Evolutionary conservation across 2,329 filamentous ascomycete species (phyloP).

Genomic region (Verticillium longisporum): DNA sequence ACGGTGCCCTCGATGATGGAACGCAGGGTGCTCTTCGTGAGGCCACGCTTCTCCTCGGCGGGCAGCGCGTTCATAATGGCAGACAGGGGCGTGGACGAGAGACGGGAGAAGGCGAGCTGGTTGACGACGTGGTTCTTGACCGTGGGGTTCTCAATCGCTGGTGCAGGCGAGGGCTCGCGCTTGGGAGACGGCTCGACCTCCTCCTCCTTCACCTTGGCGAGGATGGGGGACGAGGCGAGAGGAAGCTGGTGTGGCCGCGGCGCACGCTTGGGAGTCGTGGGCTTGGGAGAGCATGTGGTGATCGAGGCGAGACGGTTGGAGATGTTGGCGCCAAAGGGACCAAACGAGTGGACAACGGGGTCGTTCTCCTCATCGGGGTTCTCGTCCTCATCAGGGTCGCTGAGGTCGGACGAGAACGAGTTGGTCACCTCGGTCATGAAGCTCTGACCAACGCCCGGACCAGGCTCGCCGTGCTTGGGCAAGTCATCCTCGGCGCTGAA

Average conservation of each 20-base stretch:
- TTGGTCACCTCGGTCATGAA: constrained; percentile 43
- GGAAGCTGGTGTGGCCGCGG: neutral
- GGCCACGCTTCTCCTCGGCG: constrained; percentile 48
- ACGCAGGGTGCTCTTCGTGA: constrained; percentile 60
- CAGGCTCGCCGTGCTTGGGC: constrained; percentile 29
- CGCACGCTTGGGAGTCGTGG: neutral
- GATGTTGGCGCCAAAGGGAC: constrained; percentile 80
- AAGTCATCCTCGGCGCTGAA: constrained; percentile 24
- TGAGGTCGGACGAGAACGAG: constrained; percentile 52
- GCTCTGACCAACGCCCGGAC: constrained; percentile 28
- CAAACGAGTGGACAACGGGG: constrained; percentile 85
- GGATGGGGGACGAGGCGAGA: neutral
- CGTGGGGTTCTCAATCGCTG: constrained; percentile 20
- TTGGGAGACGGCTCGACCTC: constrained; percentile 5
- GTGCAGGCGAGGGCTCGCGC: constrained; percentile 16
- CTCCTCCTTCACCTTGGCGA: constrained; percentile 2
- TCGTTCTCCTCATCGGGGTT: constrained; percentile 92
- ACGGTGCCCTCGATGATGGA: constrained; percentile 64
- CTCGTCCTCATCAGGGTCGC: constrained; percentile 59
- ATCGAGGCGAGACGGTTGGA: constrained; percentile 78
- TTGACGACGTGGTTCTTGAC: constrained; percentile 86
- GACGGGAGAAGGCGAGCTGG: constrained; percentile 87
- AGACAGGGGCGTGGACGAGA: constrained; percentile 86
- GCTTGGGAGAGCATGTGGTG: constrained; percentile 58
- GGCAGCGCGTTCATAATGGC: constrained; percentile 86